Evolutionary conservation across 139 green algal genomes (phyloP).

Genomic region (Closterium sp.): DNA sequence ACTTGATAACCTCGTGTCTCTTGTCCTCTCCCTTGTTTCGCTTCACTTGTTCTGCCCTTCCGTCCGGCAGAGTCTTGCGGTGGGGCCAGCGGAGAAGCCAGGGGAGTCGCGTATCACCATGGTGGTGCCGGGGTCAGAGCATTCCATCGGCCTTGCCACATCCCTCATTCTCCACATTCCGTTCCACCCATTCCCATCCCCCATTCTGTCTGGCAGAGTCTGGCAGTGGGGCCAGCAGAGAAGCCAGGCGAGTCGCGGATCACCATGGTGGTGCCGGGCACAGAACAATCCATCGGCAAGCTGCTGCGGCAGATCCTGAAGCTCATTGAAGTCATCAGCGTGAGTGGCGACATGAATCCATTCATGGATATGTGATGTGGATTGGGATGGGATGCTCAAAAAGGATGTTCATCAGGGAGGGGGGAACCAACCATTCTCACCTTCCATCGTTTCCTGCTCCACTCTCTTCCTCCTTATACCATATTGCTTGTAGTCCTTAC

Average conservation of each 20-base stretch:
- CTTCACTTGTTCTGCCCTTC: too few relatives aligned
- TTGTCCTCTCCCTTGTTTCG: neutral
- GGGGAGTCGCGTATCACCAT: neutral
- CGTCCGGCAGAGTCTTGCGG: neutral
- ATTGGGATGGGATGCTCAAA: too few relatives aligned
- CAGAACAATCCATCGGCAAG: slow-evolving; percentile 68
- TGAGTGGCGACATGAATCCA: too few relatives aligned
- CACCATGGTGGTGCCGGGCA: slow-evolving; percentile 89
- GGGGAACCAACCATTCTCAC: too few relatives aligned
- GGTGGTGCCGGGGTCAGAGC: neutral
- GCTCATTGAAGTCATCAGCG: slow-evolving; percentile 78
- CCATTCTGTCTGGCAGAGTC: slow-evolving; percentile 45
- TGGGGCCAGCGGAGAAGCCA: neutral
- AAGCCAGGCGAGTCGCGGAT: slow-evolving; percentile 79
- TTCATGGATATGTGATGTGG: too few relatives aligned
- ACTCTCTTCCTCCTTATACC: too few relatives aligned
- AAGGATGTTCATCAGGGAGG: slow-evolving; percentile 81
- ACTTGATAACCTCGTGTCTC: too few relatives aligned
- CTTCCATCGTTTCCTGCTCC: too few relatives aligned
- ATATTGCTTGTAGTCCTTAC: too few relatives aligned
- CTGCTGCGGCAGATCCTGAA: slow-evolving; percentile 93
- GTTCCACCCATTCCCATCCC: neutral
- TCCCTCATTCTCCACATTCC: neutral
- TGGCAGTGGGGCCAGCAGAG: slow-evolving; percentile 90
- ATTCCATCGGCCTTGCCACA: neutral